Evolutionary conservation across 1,284 basidiomycete genomes (phyloP), one percentile per base, ranked within the genome.

Genomic region (Leccinum subspadiceum): DNA sequence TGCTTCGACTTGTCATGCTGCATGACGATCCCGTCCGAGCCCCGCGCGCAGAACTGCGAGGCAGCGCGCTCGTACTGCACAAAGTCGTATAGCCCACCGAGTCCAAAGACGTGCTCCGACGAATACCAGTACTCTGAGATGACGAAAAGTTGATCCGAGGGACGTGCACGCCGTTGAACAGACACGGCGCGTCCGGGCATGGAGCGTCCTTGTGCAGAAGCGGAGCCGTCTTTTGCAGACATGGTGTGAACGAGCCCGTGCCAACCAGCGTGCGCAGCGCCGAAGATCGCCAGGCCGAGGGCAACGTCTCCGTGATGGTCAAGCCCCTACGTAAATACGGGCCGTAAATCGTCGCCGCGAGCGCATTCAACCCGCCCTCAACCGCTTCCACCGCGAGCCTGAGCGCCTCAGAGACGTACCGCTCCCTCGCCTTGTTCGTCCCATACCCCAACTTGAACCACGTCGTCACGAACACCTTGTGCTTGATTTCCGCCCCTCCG

Each of bases 71-170:
- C 96, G 76, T 97, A 99, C 70, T 96, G 90, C 22, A 94, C 92
- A 74, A 93, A 96, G 73, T 99, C 93, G 78, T 98, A 99, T 6
- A 94, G 83, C 2, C 97, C 97, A 15, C 96, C 96, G 2, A 98
- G 83, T 3, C 92, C 92, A 66, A 98, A 95, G 46, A 98, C 89
- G 72, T 98, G 94, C 69, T 98, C 94, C 5, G 95, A 93, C 29
- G 96, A 98, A 78, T 98, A 99, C 96, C 96, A 99, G 73, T 99
- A 99, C 76, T 99, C 97, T 10, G 94, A 96, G 93, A 93, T 31
- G 88, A 89, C 49, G 87, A 85, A 73, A 97, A 98, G 75, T 97
- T 92, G 67, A 96, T 96, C 4, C 86, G 84, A 2, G 94, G 95
- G 4, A 96, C 96, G 59, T 94, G 89, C 1, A 98, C 86, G 17